Percentiles rank a stretch among this genome's conserved stretches.
These are phyloP conservation scores for Podaxis pistillaris DNA, from an alignment of 768 basidiomycete species.

Conservation along the genomic window DNA sequence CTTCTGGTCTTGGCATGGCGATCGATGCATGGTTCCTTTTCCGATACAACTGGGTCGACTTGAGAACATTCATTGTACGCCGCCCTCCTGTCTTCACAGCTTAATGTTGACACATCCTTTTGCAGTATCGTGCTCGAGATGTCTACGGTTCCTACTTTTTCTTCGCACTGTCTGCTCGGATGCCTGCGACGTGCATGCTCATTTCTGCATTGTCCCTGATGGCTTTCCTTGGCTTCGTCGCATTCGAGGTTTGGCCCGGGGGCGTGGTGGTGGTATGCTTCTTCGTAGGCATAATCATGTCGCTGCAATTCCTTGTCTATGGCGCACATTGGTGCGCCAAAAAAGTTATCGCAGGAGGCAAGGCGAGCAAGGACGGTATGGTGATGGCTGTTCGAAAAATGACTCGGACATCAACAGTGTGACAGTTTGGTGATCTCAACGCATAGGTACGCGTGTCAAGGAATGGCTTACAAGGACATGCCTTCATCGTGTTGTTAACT, in stretches of 20 bases:
- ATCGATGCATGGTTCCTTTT: slow-evolving; percentile 67
- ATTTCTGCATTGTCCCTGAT: slow-evolving; percentile 55
- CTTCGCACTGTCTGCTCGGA: slow-evolving; percentile 64
- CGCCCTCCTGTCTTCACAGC: not conserved
- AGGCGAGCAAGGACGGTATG: slow-evolving; percentile 22
- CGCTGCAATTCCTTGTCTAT: slow-evolving; percentile 65
- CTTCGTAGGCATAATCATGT: slow-evolving; percentile 55
- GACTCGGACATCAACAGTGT: slow-evolving; percentile 6
- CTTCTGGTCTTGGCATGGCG: slow-evolving; percentile 64
- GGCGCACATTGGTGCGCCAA: slow-evolving; percentile 38
- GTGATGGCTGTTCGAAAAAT: slow-evolving; percentile 21
- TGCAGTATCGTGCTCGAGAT: slow-evolving; percentile 49
- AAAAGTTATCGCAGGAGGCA: slow-evolving; percentile 24
- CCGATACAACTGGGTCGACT: slow-evolving; percentile 53
- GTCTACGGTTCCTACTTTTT: slow-evolving; percentile 62
- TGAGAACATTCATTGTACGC: slow-evolving; percentile 53
- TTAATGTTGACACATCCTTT: not conserved
- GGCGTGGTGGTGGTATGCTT: slow-evolving; percentile 61
- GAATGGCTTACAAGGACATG: not conserved
- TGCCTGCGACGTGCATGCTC: slow-evolving; percentile 63
- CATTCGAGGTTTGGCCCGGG: slow-evolving; percentile 61
- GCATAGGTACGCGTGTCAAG: not conserved
- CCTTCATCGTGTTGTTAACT: not conserved
- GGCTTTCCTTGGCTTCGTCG: slow-evolving; percentile 57
- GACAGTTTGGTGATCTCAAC: not conserved